Evolutionary conservation across 352 stramenopile species (phyloP), one percentile per base, ranked within the genome.

Genomic region (Globisporangium rhizosaccharum): DNA sequence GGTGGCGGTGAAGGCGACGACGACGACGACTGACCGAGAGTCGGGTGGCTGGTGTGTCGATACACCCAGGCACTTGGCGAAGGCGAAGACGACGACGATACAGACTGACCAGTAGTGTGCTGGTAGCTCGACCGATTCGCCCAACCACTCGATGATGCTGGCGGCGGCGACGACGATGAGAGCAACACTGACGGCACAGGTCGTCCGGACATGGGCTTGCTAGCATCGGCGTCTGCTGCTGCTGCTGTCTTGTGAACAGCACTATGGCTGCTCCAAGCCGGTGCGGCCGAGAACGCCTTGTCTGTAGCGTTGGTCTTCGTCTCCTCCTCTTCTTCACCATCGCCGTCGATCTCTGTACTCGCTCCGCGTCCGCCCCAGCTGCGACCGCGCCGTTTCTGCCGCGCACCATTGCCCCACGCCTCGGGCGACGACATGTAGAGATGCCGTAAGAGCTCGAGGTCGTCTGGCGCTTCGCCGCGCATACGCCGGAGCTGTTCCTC

Each of bases 371-470:
- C 39, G 23, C 26, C n/a, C 41, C 30, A 15, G 53, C 47, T 28
- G n/a, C 47, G 15, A 9, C 37, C 46, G 15, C 7, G 18, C 53
- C 18, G 25, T 42, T 25, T 23, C 12, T 15, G 12, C 28, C 30
- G 46, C 47, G 28, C 7, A 33, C 25, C 28, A n/a, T 44, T 12
- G 11, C 28, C 45, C 59, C 59, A 59, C 15, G 25, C n/a, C 33
- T 59, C 51, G 15, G 59, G 39, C 11, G 70, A 75, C 48, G 75
- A 67, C 53, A 79, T 25, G 42, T 73, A 81, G 28, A 84, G 64
- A 37, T 72, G 71, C n/a, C 49, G 67, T 53, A 79, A 64, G 9
- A 79, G 51, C 42, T 81, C 72, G 1, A 81, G 49, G 47, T 83
- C 71, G 57, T 80, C 63, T 0, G 68, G 57, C 20, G 65, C 69